These are phyloP conservation scores for Phytophthora fragariaefolia DNA, from an alignment of 352 stramenopile genomes.

Conservation along the genomic window DNA sequence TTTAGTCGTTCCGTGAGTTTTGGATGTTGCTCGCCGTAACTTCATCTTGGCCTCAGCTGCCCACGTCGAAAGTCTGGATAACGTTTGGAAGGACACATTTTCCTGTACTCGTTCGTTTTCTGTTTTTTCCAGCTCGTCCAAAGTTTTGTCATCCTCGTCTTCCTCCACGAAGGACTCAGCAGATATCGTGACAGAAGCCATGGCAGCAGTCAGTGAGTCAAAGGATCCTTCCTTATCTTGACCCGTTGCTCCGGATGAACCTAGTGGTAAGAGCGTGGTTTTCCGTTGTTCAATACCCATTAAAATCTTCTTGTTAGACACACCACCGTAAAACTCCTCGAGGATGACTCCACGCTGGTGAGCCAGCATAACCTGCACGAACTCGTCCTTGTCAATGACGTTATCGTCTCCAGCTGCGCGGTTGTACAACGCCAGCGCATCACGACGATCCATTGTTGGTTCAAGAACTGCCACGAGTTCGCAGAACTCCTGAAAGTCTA, in stretches of 20 bases:
- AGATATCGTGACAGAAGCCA: conserved; percentile 39
- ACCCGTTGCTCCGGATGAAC: conserved; percentile 14
- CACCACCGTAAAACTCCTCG: conserved; percentile 62
- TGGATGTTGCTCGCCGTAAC: conserved; percentile 22
- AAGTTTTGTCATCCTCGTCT: conserved; percentile 31
- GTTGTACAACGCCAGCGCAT: conserved; percentile 69
- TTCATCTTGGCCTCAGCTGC: conserved; percentile 63
- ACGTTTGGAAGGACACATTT: conserved; percentile 67
- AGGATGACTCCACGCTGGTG: conserved; percentile 74
- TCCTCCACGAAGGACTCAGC: conserved; percentile 38
- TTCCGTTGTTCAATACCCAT: conserved; percentile 59
- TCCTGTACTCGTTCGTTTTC: conserved; percentile 45
- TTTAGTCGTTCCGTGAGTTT: conserved; percentile 14
- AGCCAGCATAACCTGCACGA: conserved; percentile 76
- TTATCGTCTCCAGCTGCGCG: conserved; percentile 70
- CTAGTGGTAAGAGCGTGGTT: conserved; percentile 34
- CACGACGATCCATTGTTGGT: conserved; percentile 66
- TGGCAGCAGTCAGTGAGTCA: conserved; percentile 59
- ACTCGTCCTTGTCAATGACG: conserved; percentile 84
- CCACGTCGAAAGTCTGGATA: conserved; percentile 65
- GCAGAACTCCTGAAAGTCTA: conserved; percentile 81
- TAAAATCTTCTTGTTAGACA: conserved; percentile 63
- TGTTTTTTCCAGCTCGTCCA: conserved; percentile 15
- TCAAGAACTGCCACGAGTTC: conserved; percentile 69
- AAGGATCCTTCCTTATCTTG: conserved; percentile 66